Evolutionary conservation across 2,329 filamentous ascomycete genomes (phyloP), one percentile per base, ranked within the genome.

Genomic region (Lasiodiplodia hormozganensis): DNA sequence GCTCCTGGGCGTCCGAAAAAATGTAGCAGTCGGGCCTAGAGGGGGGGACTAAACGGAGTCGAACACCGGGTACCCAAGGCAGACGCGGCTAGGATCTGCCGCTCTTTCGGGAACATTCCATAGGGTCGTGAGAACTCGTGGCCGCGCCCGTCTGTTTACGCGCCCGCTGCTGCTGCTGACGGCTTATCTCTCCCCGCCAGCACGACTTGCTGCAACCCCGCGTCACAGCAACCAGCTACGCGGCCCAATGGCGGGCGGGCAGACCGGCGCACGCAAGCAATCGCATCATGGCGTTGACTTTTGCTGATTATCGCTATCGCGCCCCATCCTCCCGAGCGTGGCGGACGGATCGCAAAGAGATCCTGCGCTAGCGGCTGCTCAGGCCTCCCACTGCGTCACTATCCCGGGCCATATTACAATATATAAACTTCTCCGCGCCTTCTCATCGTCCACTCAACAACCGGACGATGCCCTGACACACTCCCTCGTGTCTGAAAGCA

Each of bases 31-130:
- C 51, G 43, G 60, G 60, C 60, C 47, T 64, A 64, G 60, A 64
- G 43, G 47, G 60, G 47, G 47, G 43, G 58, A 38, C 53, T 67
- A 58, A 60, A 58, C 53, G 60, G 60, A 53, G 60, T 64, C 65
- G 65, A 67, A 58, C 23, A 57, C 53, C 16, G 65, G 65, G 53
- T 49, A 67, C 25, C 65, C 65, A 67, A 52, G 60, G 60, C 60
- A 64, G 43, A 62, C 40, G 25, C 58, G 58, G 58, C 58, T 62
- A 40, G 58, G 47, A 51, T 65, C 51, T 21, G 51, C 52, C 38
- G 47, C 47, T 8, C 34, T n/a, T 65, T 65, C 62, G 62, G 51
- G 62, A 65, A 65, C 31, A 43, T 65, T 65, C 62, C 51, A 65
- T 51, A 40, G 21, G 49, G 25, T 31, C 58, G n/a, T 10, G 25